These are phyloP conservation scores for Plasmodium chabaudi DNA, from an alignment of 169 alveolate species.

Conservation along the genomic window DNA sequence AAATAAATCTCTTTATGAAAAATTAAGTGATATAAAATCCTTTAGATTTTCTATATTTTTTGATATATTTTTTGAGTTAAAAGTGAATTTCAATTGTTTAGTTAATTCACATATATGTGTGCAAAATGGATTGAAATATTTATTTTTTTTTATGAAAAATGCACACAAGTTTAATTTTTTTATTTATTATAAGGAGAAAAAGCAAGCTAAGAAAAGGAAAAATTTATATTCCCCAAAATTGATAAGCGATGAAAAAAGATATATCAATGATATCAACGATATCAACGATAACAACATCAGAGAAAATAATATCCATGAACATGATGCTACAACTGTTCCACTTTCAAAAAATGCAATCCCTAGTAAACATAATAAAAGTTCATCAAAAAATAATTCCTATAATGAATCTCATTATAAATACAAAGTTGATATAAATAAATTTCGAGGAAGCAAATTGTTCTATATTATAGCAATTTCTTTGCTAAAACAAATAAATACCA, in stretches of 20 bases:
- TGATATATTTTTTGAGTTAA: slow-evolving; percentile 67
- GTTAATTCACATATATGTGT: slow-evolving; percentile 56
- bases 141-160: slow-evolving; percentile 64
- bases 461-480: slow-evolving; percentile 57
- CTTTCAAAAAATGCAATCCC: neutral
- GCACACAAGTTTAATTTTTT: slow-evolving; percentile 64
- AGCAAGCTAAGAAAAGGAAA: neutral
- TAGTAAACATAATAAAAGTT: neutral
- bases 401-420: slow-evolving; percentile 1
- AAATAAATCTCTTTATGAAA: slow-evolving; percentile 27
- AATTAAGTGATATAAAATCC: slow-evolving; percentile 41
- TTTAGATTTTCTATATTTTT: slow-evolving; percentile 63
- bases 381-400: neutral
- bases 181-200: slow-evolving; percentile 11
- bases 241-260: neutral
- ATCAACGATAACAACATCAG: neutral
- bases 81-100: slow-evolving; percentile 62
- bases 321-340: neutral
- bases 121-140: slow-evolving; percentile 42
- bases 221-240: neutral
- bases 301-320: neutral
- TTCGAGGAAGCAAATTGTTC: slow-evolving; percentile 54
- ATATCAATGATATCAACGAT: neutral
- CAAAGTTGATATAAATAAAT: slow-evolving; percentile 41
- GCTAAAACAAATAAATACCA: slow-evolving; percentile 55